Evolutionary conservation across 1,139 yeast genomes (phyloP), one percentile per base, ranked within the genome.

Genomic region (Magnusiomyces tetraspermus): DNA sequence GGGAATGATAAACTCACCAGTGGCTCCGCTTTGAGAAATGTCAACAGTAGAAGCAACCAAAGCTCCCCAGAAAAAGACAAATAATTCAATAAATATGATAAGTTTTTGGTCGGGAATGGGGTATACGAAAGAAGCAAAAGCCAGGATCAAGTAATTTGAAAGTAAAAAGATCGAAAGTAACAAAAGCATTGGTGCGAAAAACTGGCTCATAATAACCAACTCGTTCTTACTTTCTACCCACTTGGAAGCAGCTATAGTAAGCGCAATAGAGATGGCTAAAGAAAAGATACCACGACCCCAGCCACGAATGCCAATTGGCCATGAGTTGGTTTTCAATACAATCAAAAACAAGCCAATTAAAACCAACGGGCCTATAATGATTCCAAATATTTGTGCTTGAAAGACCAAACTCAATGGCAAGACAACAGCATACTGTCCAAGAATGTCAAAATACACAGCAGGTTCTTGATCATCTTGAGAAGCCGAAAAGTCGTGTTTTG

Each of bases 41-140:
- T 75, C 64, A 23, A 79, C 70, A 6, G 85, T 81, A 10, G 74
- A 67, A 46, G 76, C 71, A 0, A 82, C 62, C 52, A 84, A 71
- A 0, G 70, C 59, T 0, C 74, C 53, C 95, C 95, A 87, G 54
- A 77, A 71, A 1, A 78, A 53, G 26, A 76, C 64, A 22, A 82
- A 75, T 13, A 79, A 66, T 65, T 84, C 83, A 33, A 85, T 62
- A n/a, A 84, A 71, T 1, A 79, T 74, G 43, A 84, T 72, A 56
- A 86, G 75, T 65, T 87, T 88, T 61, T 85, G 88, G 63, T 82
- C 94, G 60, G 82, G 85, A 33, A 81, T 78, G 8, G 85, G 82
- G 59, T 77, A 75, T 46, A 76, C 62, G 55, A 73, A 70, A 50
- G 75, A 74, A 55, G 79, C 74, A 17, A 77, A 58, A 31, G 83